These are phyloP conservation scores for Penicillium lagena DNA, from an alignment of 495 filamentous ascomycete species.

Conservation along the genomic window DNA sequence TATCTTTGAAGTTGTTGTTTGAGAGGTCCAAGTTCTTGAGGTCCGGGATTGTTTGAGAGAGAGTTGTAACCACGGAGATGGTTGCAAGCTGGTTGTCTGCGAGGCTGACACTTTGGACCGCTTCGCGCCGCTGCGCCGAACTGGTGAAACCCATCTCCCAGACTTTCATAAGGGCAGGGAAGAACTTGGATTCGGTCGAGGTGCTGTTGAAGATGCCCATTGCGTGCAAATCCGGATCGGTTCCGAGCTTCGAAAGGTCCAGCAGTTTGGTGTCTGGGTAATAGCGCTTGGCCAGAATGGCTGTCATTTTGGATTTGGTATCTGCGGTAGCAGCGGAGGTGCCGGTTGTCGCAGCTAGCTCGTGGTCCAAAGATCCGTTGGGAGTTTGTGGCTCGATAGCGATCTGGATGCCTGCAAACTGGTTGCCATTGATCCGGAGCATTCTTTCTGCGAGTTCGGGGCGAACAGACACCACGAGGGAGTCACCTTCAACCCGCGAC, in stretches of 20 bases:
- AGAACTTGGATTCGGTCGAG: constrained; percentile 76
- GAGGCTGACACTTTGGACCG: constrained; percentile 70
- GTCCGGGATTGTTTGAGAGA: constrained; percentile 71
- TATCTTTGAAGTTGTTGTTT: constrained; percentile 62
- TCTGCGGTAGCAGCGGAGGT: constrained; percentile 33
- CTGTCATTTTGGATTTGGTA: constrained; percentile 37
- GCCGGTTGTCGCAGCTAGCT: constrained; percentile 17
- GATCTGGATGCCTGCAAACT: constrained; percentile 57
- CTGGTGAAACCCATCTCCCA: constrained; percentile 65
- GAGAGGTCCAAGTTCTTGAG: constrained; percentile 82
- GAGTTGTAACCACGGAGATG: constrained; percentile 58
- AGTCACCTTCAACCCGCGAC: constrained; percentile 65
- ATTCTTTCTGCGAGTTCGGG: constrained; percentile 56
- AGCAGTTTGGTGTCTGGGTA: constrained; percentile 62
- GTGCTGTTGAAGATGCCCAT: constrained; percentile 70
- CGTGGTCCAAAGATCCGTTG: constrained; percentile 13
- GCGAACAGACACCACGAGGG: constrained; percentile 58
- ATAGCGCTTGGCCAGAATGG: constrained; percentile 70
- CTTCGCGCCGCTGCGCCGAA: constrained; percentile 58
- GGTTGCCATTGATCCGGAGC: constrained; percentile 55
- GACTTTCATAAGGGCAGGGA: constrained; percentile 80
- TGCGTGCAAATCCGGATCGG: constrained; percentile 57
- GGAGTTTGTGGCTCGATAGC: constrained; percentile 38
- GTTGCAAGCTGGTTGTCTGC: constrained; percentile 68
- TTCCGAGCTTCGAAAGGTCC: constrained; percentile 66